Conservation (phyloP, 495 filamentous ascomycete genomes). For the Xylaria telfairii region DNA sequence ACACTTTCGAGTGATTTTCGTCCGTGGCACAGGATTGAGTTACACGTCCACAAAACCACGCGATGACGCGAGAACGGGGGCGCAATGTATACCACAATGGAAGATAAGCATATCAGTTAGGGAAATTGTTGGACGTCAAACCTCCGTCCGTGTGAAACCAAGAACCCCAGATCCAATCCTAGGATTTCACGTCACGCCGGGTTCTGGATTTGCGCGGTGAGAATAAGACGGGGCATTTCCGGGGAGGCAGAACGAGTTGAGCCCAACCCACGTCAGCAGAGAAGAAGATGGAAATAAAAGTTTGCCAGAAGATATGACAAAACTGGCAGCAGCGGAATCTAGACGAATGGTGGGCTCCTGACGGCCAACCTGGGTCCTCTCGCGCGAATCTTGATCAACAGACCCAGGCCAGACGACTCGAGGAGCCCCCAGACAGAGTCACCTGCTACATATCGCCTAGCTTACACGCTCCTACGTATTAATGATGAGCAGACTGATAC, state of each 20-base stretch:
- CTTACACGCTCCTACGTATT: not conserved
- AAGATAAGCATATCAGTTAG: not conserved
- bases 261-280: not conserved
- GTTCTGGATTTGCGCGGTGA: not conserved
- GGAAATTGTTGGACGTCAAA: not conserved
- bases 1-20: not conserved
- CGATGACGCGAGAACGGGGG: not conserved
- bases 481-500: not conserved
- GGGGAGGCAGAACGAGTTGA: not conserved
- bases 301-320: not conserved
- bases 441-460: slow-evolving; percentile 19
- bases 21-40: not conserved
- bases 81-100: not conserved
- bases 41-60: not conserved
- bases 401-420: not conserved
- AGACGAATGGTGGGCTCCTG: not conserved
- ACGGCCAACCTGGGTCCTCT: not conserved
- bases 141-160: not conserved
- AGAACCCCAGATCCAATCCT: not conserved
- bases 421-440: not conserved
- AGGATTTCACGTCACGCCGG: not conserved
- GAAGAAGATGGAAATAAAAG: not conserved
- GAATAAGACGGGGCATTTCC: not conserved
- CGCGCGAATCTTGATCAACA: slow-evolving; percentile 1
- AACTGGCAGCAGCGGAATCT: not conserved